Base-by-base conservation (phyloP, 75 land plant species). In the Cryptomeria japonica region DNA sequence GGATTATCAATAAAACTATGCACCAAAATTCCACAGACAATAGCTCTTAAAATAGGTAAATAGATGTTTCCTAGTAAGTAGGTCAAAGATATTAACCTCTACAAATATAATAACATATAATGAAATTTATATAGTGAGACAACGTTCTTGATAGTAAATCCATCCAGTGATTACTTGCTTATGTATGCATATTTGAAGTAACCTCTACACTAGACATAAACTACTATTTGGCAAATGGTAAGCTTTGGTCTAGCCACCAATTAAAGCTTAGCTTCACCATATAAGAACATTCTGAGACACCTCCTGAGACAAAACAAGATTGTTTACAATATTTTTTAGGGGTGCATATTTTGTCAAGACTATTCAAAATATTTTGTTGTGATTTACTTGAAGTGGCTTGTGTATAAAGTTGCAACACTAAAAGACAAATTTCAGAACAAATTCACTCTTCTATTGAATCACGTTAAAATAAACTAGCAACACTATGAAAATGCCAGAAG, bases 141-240 rank as follows among this genome's bases (percentile, higher is more conserved):
- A 42, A 9, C 46, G 41, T 80, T 80, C 44, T 80, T 42, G 25
- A 80, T 10, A 80, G 2, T 19, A 80, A 80, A 80, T 8, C 83
- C 47, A 80, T 80, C 83, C 9, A 19, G 83, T 80, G 83, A 80
- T 80, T 80, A 38, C 44, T 79, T 41, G 82, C 39, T 79, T 79
- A 39, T 79, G 82, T 79, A 79, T 79, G 41, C 83, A 80, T 80
- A 80, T 80, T 80, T 38, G 83, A 80, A 80, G 37, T 41, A 80
- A n/a, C 83, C 46, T 39, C 83, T 80, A 6, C 83, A 80, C 7
- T 41, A 47, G 41, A 80, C n/a, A 80, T 41, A 80, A n/a, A 22
- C 83, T 80, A 80, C 39, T 41, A 38, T 39, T 80, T 41, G 83
- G 83, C 83, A 80, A 47, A n/a, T 79, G 82, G 82, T 11, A 79